Evolutionary conservation across 208 protist genomes (phyloP), one percentile per base, ranked within the genome.

Genomic region (Phytomonas francai): DNA sequence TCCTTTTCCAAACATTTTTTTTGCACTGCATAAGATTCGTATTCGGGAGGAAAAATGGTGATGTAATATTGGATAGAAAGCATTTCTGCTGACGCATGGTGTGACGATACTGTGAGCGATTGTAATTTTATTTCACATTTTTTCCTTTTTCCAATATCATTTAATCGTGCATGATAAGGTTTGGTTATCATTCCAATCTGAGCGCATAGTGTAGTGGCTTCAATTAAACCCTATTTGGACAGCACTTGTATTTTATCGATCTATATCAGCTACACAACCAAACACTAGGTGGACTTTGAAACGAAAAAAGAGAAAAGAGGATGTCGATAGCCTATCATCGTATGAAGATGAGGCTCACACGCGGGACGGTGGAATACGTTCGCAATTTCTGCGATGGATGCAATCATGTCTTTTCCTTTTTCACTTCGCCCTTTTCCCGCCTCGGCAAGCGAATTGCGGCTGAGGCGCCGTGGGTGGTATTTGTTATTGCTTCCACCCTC

Each of bases 381-480:
- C 85, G 88, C 31, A 62, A 59, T 19, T 87, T 90, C 59, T 84
- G 76, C 32, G 91, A 96, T 61, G 69, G 76, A 29, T 89, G 79
- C 68, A 90, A 92, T 71, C 29, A 61, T 11, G 77, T 80, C 8
- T 36, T 96, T 7, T 22, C 70, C 42, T 58, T 67, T 27, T 49
- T 87, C 12, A 39, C 67, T 2, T n/a, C 51, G 3, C 91, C 91
- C 0, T 78, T 96, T 49, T 63, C 61, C 6, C 63, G 59, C 4
- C 0, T 92, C 3, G 75, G 66, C 22, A 58, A 59, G 25, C 84
- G 84, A 59, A 80, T 96, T 59, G 67, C 59, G 6, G 22, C 77
- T 25, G 87, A 96, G 77, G 84, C 86, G 33, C 87, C 88, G 62
- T 96, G 91, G 88, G 78, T 96, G 39, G 70, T 86, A 29, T 65